Percentiles rank a stretch among this genome's conserved stretches.
Evolutionary conservation across 1,139 yeast species (phyloP).

Genomic region (Chernovozyma aurita): DNA sequence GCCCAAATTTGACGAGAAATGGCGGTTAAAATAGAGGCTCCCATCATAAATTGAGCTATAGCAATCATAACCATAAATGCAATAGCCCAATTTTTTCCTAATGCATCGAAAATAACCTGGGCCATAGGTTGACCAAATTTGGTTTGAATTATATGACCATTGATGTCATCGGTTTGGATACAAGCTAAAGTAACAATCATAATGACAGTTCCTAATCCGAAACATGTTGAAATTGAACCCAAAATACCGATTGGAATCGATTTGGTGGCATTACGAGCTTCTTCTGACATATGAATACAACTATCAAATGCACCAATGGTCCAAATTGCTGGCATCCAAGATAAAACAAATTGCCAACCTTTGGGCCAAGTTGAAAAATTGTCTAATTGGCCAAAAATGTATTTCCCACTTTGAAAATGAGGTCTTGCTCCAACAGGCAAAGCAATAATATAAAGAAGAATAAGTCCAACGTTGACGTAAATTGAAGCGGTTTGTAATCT

Average conservation of each 20-base stretch:
- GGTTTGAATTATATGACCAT: slow-evolving; percentile 13
- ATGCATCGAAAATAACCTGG: slow-evolving; percentile 20
- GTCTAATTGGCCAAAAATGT: slow-evolving; percentile 16
- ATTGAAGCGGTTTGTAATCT: slow-evolving; percentile 20
- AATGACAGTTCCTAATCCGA: slow-evolving; percentile 18
- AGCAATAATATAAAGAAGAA: slow-evolving; percentile 19
- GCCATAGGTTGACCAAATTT: slow-evolving; percentile 21
- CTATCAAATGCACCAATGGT: slow-evolving; percentile 31
- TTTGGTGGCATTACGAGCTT: slow-evolving; percentile 22
- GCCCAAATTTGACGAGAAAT: slow-evolving; percentile 16
- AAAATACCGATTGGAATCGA: slow-evolving; percentile 26
- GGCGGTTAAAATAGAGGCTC: slow-evolving; percentile 21
- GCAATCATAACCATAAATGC: slow-evolving; percentile 21
- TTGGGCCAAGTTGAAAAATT: slow-evolving; percentile 15
- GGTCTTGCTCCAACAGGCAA: slow-evolving; percentile 24
- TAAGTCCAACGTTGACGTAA: slow-evolving; percentile 13
- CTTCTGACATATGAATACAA: slow-evolving; percentile 29
- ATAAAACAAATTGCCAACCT: slow-evolving; percentile 21
- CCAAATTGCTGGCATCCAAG: slow-evolving; percentile 32
- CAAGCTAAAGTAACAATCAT: slow-evolving; percentile 17
- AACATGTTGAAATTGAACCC: slow-evolving; percentile 21
- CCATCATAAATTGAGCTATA: slow-evolving; percentile 22
- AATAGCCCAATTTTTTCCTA: slow-evolving; percentile 22
- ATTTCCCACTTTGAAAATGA: slow-evolving; percentile 12
- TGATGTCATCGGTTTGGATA: slow-evolving; percentile 18